These are phyloP conservation scores for Sporodiniella umbellata DNA, from an alignment of 371 early-diverging fungal species.

Conservation along the genomic window DNA sequence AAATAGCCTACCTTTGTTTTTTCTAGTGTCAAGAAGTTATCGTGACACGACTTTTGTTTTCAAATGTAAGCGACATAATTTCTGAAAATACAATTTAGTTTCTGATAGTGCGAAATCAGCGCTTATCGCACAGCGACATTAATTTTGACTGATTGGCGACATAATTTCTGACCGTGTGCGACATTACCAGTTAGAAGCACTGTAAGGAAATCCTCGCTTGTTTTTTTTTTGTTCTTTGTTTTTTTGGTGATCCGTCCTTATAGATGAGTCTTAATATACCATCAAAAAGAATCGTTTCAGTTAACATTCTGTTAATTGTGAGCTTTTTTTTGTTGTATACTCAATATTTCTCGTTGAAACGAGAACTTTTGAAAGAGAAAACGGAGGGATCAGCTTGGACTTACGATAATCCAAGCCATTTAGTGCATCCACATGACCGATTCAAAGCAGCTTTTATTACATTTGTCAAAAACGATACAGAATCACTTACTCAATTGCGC, in stretches of 20 bases:
- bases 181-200: neutral
- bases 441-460: conserved; percentile 41
- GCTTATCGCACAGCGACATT: neutral
- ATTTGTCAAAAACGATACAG: conserved; percentile 35
- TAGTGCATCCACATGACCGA: conserved; percentile 28
- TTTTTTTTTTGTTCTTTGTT: no score
- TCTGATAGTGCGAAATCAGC: no score
- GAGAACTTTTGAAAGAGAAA: neutral
- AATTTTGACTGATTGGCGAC: neutral
- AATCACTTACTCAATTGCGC: conserved; percentile 25
- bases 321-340: neutral
- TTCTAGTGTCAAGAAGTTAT: neutral
- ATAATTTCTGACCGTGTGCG: no score
- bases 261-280: no score
- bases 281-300: neutral
- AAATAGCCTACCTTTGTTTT: neutral
- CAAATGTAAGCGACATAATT: neutral
- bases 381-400: conserved; percentile 4
- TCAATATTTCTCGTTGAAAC: neutral
- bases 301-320: neutral
- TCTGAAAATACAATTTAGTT: neutral
- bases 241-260: no score
- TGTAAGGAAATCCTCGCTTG: no score
- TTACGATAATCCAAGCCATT: conserved; percentile 15
- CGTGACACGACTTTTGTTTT: no score